Percentiles rank a stretch among this genome's conserved stretches.
Evolutionary conservation across 345 rosid genomes (phyloP).

Genomic region (Acer negundo): DNA sequence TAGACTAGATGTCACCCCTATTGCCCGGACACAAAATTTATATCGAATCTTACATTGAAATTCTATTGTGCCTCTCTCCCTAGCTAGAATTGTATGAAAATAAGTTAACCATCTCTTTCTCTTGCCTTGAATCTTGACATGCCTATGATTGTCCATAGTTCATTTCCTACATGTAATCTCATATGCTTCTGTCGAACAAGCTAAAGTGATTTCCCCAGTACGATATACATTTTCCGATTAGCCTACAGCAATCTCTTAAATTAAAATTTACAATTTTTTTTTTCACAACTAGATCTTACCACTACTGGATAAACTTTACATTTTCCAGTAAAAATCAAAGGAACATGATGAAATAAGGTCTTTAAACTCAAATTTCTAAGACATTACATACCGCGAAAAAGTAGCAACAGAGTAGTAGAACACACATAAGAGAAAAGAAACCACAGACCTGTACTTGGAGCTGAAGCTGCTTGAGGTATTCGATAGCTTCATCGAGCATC

Average conservation of each 20-base stretch:
- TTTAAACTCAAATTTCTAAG: not conserved
- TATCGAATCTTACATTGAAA: not conserved
- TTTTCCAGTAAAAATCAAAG: not conserved
- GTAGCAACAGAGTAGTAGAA: not conserved
- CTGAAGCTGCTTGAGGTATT: slow-evolving; percentile 92
- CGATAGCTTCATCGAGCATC: slow-evolving; percentile 94
- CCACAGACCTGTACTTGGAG: slow-evolving; percentile 85
- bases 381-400: not conserved
- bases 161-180: not conserved
- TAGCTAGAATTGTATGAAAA: not conserved
- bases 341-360: not conserved
- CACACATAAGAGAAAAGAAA: not conserved
- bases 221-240: not conserved
- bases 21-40: not conserved
- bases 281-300: not conserved
- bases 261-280: not conserved
- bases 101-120: not conserved
- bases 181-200: not conserved
- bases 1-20: not conserved
- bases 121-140: not conserved
- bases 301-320: not conserved
- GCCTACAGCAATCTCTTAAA: not conserved
- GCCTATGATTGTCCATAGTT: too few species aligned
- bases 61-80: not conserved
- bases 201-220: not conserved